Evolutionary conservation across 768 basidiomycete genomes (phyloP).

Genomic region (Suillus variegatus): DNA sequence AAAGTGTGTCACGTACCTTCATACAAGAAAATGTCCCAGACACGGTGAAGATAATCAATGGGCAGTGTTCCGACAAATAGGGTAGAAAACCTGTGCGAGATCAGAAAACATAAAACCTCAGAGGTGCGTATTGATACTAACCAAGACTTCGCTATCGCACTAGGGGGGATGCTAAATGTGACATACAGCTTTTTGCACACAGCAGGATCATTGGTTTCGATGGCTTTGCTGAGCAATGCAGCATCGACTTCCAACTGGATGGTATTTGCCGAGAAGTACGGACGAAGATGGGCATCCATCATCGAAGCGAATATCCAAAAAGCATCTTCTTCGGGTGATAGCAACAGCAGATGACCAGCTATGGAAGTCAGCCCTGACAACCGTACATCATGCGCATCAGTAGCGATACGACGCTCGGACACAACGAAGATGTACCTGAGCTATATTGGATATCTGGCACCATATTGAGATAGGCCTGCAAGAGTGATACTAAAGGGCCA

Average conservation of each 20-base stretch:
- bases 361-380: constrained; percentile 64
- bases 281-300: constrained; percentile 82
- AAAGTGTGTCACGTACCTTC: constrained; percentile 55
- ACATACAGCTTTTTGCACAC: constrained; percentile 69
- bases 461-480: constrained; percentile 82
- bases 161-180: constrained; percentile 60
- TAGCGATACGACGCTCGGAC: constrained; percentile 3
- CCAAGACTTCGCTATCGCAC: constrained; percentile 65
- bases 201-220: constrained; percentile 61
- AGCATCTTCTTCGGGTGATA: constrained; percentile 84
- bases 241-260: constrained; percentile 79
- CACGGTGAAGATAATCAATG: constrained; percentile 61
- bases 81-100: constrained; percentile 60
- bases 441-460: constrained; percentile 79
- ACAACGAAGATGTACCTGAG: constrained; percentile 44
- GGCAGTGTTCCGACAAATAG: constrained; percentile 72
- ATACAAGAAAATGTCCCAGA: constrained; percentile 83
- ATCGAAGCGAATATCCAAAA: constrained; percentile 90
- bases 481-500: constrained; percentile 54
- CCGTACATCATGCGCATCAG: neutral
- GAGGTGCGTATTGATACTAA: constrained; percentile 30
- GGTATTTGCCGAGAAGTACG: constrained; percentile 65
- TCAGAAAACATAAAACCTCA: neutral
- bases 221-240: constrained; percentile 63
- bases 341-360: constrained; percentile 68